Evolutionary conservation across 495 filamentous ascomycete genomes (phyloP).

Genomic region (Neurospora sp.): DNA sequence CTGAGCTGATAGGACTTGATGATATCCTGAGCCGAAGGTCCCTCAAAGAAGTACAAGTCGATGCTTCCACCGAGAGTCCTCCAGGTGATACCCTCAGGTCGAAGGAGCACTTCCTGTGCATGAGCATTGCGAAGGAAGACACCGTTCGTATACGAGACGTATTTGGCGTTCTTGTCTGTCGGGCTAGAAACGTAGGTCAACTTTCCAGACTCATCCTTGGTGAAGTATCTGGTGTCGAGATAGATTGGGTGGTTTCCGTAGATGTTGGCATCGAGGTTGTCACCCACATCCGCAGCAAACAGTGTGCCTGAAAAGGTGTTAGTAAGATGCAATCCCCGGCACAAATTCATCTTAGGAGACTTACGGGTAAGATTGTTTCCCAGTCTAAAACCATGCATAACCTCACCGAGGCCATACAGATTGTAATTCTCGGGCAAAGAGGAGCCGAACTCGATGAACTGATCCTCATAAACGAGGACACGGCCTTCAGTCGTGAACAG

Average conservation of each 20-base stretch:
- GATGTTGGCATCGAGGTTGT: slow-evolving; percentile 60
- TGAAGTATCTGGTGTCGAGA: slow-evolving; percentile 65
- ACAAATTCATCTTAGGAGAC: not conserved
- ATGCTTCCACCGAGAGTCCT: slow-evolving; percentile 68
- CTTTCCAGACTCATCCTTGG: slow-evolving; percentile 41
- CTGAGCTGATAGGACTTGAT: slow-evolving; percentile 59
- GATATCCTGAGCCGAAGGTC: slow-evolving; percentile 60
- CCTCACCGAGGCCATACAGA: slow-evolving; percentile 78
- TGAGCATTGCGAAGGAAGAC: slow-evolving; percentile 74
- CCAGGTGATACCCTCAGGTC: slow-evolving; percentile 63
- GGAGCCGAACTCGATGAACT: slow-evolving; percentile 71
- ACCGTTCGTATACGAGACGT: slow-evolving; percentile 65
- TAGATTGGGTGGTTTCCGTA: slow-evolving; percentile 81
- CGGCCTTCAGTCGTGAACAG: slow-evolving; percentile 67
- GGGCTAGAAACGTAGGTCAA: slow-evolving; percentile 44
- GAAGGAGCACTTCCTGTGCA: slow-evolving; percentile 63
- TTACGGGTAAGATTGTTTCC: slow-evolving; percentile 66
- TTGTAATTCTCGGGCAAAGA: slow-evolving; percentile 61
- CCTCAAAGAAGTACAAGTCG: slow-evolving; percentile 76
- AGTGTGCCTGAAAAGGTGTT: slow-evolving; percentile 40
- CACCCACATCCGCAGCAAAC: slow-evolving; percentile 58
- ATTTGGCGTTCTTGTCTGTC: slow-evolving; percentile 43
- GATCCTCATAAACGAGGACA: slow-evolving; percentile 64
- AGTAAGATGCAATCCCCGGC: not conserved
- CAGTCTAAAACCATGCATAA: slow-evolving; percentile 61